Percentiles rank a stretch among this genome's conserved stretches.
These are phyloP conservation scores for Persicaria maculosa DNA, from an alignment of 148 eudicot species.

Conservation along the genomic window DNA sequence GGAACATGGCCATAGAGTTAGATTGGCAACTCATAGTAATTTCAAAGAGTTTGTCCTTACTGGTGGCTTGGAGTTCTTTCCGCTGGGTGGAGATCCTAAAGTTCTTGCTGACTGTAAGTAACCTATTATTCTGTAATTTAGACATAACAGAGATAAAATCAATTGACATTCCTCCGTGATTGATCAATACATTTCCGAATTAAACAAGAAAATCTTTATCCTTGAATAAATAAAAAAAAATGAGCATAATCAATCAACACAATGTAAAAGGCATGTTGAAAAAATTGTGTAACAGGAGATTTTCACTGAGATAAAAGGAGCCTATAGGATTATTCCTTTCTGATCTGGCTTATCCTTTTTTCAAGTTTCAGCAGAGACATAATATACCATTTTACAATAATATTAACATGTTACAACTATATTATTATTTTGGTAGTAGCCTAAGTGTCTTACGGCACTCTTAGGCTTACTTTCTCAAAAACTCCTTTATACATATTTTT, in stretches of 20 bases:
- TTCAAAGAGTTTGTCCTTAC: constrained; percentile 69
- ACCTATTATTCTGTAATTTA: background rate
- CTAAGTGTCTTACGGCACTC: no score
- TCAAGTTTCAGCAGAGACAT: background rate
- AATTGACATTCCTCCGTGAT: background rate
- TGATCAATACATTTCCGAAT: background rate
- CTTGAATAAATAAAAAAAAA: background rate
- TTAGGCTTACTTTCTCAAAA: no score
- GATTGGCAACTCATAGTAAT: constrained; percentile 79
- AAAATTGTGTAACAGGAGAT: background rate
- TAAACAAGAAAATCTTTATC: background rate
- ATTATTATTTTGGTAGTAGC: no score
- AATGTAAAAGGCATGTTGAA: background rate
- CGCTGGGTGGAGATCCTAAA: constrained; percentile 87
- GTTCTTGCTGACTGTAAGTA: constrained; percentile 71
- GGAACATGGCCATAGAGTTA: constrained; percentile 66
- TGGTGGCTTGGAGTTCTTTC: constrained; percentile 78
- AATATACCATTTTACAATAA: background rate
- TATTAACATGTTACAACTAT: background rate
- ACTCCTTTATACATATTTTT: no score
- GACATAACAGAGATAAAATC: background rate
- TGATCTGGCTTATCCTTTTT: background rate
- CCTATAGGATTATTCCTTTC: background rate
- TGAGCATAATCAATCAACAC: background rate
- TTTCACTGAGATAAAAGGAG: background rate